These are phyloP conservation scores for Xylariales sp. DNA, from an alignment of 2,329 filamentous ascomycete species.

Conservation along the genomic window DNA sequence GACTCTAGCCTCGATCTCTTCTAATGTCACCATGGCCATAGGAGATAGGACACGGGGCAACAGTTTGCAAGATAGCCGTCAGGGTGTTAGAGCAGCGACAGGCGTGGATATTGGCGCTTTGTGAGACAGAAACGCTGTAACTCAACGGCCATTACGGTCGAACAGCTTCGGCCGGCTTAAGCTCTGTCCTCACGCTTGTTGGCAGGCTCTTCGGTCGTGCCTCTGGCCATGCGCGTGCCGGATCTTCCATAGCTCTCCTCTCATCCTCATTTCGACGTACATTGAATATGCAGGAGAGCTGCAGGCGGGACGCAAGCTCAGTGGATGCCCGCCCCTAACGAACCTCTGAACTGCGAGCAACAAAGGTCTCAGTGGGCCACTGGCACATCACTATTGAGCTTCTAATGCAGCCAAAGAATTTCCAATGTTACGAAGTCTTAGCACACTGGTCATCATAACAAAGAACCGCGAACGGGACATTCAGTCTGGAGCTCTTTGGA, in stretches of 20 bases:
- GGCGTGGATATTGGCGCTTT: slow-evolving; percentile 5
- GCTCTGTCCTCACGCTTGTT: neutral
- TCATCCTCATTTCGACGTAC: slow-evolving; percentile 25
- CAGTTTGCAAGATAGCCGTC: too few species aligned
- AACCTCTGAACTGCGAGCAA: slow-evolving; percentile 8
- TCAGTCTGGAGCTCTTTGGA: too few species aligned
- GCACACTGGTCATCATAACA: slow-evolving; percentile 4
- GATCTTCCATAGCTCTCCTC: slow-evolving; percentile 12
- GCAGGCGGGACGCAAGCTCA: slow-evolving; percentile 13
- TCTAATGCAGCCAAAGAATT: slow-evolving; percentile 10
- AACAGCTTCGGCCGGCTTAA: slow-evolving; percentile 5
- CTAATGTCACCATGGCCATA: neutral
- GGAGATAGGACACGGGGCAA: neutral
- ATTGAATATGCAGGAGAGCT: slow-evolving; percentile 18
- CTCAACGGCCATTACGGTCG: slow-evolving; percentile 7
- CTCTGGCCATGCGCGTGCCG: neutral
- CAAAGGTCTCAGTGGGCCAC: slow-evolving; percentile 14
- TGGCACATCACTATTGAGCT: slow-evolving; percentile 15
- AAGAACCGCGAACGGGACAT: too few species aligned
- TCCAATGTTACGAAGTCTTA: neutral
- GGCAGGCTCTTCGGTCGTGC: neutral
- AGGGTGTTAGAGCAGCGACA: too few species aligned
- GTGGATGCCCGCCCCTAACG: slow-evolving; percentile 12
- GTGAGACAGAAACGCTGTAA: slow-evolving; percentile 4
- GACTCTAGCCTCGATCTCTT: neutral